Base-by-base conservation (phyloP, 2,329 filamentous ascomycete genomes). In the Epichloe baconii region DNA sequence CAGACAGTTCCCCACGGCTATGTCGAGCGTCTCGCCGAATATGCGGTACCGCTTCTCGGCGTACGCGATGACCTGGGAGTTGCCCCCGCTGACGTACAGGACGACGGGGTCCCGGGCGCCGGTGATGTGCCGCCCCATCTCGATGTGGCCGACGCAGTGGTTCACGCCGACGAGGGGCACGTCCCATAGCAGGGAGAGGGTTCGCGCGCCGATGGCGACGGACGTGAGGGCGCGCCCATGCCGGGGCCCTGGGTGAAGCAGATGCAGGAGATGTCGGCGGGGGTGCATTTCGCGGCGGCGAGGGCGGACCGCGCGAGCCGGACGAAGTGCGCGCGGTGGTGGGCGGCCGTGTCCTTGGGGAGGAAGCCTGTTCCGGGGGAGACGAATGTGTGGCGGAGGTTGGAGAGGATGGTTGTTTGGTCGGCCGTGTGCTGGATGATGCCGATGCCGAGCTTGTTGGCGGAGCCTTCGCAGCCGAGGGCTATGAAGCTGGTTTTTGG, bases 61-160 rank as follows among this genome's bases (percentile, higher is more conserved):
- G 71, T 97, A 98, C 45, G 93, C 93, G 58, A 97, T 97, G 26
- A 97, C 91, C 71, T 98, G 91, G 14, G 91, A 95, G 73, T 98
- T 98, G 93, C 93, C 55, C 54, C 93, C 93, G 21, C 82, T 88
- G 41, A 97, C 93, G 68, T 98, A 98, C 40, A 98, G 75, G 46
- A 98, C 93, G 37, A 97, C 90, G 0, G 93, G 93, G 69, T 98
- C 91, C 23, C 79, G 72, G 15, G 93, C 89, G 53, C 88, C 86
- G 4, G 93, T 97, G 64, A 98, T 95, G 53, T 86, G 79, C 48
- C 93, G 79, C 35, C 93, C 93, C 93, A 98, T 98, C 72, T 98
- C 93, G 62, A 98, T 97, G 69, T 98, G 93, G 43, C 93, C 93
- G 46, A 98, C 87, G 68, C 93, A 98, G 70, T 98, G 93, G 70